A percentile compares a stretch with the other conserved stretches of the same genome.
phyloP scores from a whole-genome alignment of 1,284 basidiomycete genomes.

The Ustilago tritici region DNA sequence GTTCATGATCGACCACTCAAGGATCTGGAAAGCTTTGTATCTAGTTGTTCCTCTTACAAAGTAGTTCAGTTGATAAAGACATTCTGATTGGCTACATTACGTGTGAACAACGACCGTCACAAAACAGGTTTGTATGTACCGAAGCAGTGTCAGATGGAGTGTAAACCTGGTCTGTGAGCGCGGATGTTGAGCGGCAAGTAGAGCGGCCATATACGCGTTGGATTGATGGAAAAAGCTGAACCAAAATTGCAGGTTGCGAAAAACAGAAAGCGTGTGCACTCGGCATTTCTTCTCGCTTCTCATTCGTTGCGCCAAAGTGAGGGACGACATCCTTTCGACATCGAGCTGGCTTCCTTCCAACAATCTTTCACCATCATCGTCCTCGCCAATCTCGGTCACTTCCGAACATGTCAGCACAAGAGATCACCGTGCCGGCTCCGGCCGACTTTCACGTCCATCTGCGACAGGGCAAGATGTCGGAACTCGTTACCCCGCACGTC shows the following conservation, averaged over 20 bases:
- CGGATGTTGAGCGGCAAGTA: constrained; percentile 12
- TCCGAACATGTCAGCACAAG: constrained; percentile 27
- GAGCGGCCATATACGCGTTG: constrained; percentile 16
- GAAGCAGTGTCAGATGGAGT: too few relatives aligned
- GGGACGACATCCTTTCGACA: constrained; percentile 22
- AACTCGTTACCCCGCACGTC: constrained; percentile 91
- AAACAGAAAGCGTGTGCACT: not conserved
- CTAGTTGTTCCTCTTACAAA: not conserved
- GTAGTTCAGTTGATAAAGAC: not conserved
- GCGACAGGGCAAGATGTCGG: constrained; percentile 81
- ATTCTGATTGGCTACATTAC: not conserved
- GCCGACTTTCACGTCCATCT: constrained; percentile 92
- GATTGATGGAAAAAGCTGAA: constrained; percentile 2
- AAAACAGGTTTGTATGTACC: too few relatives aligned
- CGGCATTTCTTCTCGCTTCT: constrained; percentile 19
- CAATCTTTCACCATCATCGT: not conserved
- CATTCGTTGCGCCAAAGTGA: constrained; percentile 3
- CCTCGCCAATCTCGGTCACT: not conserved
- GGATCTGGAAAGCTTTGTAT: not conserved
- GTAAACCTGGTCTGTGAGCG: not conserved
- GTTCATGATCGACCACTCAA: not conserved
- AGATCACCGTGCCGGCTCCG: constrained; percentile 56
- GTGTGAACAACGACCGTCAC: not conserved
- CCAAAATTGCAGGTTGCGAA: too few relatives aligned
- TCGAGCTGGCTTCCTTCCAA: not conserved